These are phyloP conservation scores for Mollisia scopiformis DNA, from an alignment of 2,329 filamentous ascomycete species.

Conservation along the genomic window DNA sequence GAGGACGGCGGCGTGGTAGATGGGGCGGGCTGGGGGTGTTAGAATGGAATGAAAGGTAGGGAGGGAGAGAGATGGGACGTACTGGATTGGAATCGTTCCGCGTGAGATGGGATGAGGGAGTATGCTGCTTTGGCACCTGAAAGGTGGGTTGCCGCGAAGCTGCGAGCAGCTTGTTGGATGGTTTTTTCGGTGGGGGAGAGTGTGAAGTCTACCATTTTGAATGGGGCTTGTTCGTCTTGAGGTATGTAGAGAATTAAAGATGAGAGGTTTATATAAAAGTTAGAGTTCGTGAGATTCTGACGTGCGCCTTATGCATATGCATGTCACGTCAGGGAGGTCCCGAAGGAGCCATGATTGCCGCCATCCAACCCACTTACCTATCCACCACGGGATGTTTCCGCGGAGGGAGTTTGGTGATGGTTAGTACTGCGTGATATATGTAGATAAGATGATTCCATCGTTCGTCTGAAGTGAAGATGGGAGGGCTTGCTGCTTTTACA, in stretches of 20 bases:
- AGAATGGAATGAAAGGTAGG: too few species aligned
- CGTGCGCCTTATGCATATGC: not conserved
- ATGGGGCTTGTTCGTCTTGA: not conserved
- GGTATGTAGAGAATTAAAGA: too few species aligned
- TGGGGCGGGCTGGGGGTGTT: too few species aligned
- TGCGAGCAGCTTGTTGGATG: conserved; percentile 26
- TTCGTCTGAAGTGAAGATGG: too few species aligned
- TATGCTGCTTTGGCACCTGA: not conserved
- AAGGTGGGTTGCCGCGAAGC: conserved; percentile 24
- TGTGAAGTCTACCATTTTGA: conserved; percentile 31
- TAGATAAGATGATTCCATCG: too few species aligned
- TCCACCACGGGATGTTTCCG: not conserved
- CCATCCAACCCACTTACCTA: not conserved
- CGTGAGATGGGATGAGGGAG: conserved; percentile 7
- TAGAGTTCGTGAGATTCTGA: not conserved
- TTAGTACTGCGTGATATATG: too few species aligned
- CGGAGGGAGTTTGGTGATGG: too few species aligned
- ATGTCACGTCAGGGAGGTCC: not conserved
- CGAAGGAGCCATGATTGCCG: not conserved
- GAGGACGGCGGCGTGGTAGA: conserved; percentile 46
- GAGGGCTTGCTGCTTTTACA: too few species aligned
- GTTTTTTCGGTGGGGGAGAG: conserved; percentile 30
- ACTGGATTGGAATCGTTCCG: conserved; percentile 49
- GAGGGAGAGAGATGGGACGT: too few species aligned
- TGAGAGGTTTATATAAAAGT: not conserved